Evolutionary conservation across 2,329 filamentous ascomycete species (phyloP), one percentile per base, ranked within the genome.

Genomic region (Pseudocercospora vitis): DNA sequence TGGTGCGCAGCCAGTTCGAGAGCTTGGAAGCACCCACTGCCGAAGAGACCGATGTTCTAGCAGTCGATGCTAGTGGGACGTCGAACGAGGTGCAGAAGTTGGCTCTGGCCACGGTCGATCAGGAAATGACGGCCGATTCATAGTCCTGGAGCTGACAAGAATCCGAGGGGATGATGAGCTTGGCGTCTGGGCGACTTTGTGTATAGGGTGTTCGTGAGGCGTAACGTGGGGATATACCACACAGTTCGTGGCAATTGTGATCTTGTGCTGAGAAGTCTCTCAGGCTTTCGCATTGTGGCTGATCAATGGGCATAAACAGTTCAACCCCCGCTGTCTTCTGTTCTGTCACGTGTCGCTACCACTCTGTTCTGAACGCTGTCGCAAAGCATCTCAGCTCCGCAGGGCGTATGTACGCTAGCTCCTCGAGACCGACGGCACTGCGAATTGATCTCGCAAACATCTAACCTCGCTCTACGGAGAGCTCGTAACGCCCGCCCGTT

Each of bases 1-100:
- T 99, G 92, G 91, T 99, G 7, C 85, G 88, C 66, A 95, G 90
- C 73, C 94, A 99, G 70, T 87, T 97, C 62, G 83, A 86, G 58
- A 87, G 85, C 48, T 80, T 99, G n/a, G 92, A 99, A 74, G 84
- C 87, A 58, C 94, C 94, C 0, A 78, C 78, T 48, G 72, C 74
- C 40, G 83, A 89, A 16, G 70, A 72, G 62, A 45, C 26, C 32
- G 76, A 79, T 59, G 73, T 78, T 2, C 60, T 76, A 50, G 69
- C 69, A 18, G 70, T 79, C 44, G 76, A 79, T 59, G 76, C 77
- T 9, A 72, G 70, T 55, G 74, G 74, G 8, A 66, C 61, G 23
- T 64, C 68, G 46, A 59, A 58, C 21, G 73, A 75, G 50, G 76
- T 78, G 26, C 64, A 74, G 52, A 51, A 63, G 28, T 62, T 75